A percentile compares a stretch with the other conserved stretches of the same genome.
These are phyloP conservation scores for Penicillium sp. DNA, from an alignment of 2,329 filamentous ascomycete species.

Conservation along the genomic window DNA sequence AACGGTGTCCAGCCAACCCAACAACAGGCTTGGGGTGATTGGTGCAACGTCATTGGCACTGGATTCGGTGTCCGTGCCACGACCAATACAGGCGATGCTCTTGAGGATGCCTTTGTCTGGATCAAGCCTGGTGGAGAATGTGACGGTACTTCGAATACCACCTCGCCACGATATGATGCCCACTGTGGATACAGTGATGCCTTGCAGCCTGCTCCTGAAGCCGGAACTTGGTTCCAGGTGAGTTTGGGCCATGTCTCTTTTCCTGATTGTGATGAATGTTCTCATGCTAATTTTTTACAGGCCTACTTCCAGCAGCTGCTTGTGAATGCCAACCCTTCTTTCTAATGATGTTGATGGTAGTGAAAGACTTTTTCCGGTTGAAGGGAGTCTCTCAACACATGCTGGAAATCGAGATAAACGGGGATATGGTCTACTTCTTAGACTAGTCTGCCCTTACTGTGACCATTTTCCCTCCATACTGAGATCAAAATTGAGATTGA, in stretches of 20 bases:
- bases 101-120: constrained; percentile 71
- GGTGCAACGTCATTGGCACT: constrained; percentile 68
- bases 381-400: background rate
- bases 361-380: background rate
- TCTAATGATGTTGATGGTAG: background rate
- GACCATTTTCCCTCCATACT: background rate
- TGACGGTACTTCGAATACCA: constrained; percentile 56
- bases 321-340: constrained; percentile 4
- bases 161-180: constrained; percentile 56
- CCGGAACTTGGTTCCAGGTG: constrained; percentile 67
- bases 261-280: background rate
- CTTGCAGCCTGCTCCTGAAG: constrained; percentile 68
- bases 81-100: constrained; percentile 61
- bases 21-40: constrained; percentile 64
- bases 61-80: constrained; percentile 68
- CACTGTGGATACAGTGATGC: constrained; percentile 60
- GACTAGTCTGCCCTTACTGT: background rate
- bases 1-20: constrained; percentile 64
- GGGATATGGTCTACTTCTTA: background rate
- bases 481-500: background rate
- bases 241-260: constrained; percentile 36
- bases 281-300: background rate
- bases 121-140: constrained; percentile 67
- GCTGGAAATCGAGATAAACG: background rate
- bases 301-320: constrained; percentile 10